These are phyloP conservation scores for Yamadazyma akitaensis DNA, from an alignment of 805 yeast genomes.

Conservation along the genomic window DNA sequence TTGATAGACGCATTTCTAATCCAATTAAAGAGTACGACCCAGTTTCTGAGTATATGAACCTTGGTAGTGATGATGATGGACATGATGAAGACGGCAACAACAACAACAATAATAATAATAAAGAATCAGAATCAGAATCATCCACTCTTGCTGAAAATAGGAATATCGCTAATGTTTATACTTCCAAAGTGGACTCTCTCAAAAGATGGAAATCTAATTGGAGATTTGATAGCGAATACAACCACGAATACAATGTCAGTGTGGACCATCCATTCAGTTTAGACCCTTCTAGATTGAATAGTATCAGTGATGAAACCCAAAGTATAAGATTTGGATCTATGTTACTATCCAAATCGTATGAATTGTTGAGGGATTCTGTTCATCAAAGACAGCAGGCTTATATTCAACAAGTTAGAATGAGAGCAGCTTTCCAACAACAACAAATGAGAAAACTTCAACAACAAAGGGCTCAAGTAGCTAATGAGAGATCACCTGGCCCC, in stretches of 20 bases:
- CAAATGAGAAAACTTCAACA: slow-evolving; percentile 10
- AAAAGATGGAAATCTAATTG: slow-evolving; percentile 58
- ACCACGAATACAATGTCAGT: slow-evolving; percentile 37
- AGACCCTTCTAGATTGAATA: slow-evolving; percentile 82
- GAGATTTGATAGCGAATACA: slow-evolving; percentile 61
- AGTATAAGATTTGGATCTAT: slow-evolving; percentile 88
- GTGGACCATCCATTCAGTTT: slow-evolving; percentile 51
- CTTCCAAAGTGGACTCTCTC: slow-evolving; percentile 40
- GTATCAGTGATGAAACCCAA: slow-evolving; percentile 82
- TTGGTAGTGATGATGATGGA: slow-evolving; percentile 23
- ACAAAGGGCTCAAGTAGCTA: slow-evolving; percentile 12
- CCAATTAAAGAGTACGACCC: slow-evolving; percentile 19
- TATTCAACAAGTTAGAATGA: slow-evolving; percentile 48
- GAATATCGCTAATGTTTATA: slow-evolving; percentile 39
- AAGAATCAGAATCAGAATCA: not conserved
- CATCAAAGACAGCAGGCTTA: slow-evolving; percentile 56
- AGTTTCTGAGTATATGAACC: slow-evolving; percentile 40
- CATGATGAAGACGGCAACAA: slow-evolving; percentile 11
- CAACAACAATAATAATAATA: not conserved
- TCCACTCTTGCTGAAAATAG: slow-evolving; percentile 7
- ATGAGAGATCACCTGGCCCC: not conserved
- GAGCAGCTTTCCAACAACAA: slow-evolving; percentile 42
- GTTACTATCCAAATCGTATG: slow-evolving; percentile 84
- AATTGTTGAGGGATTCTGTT: slow-evolving; percentile 70
- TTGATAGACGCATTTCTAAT: slow-evolving; percentile 60